These are phyloP conservation scores for Russula griseocarnosa DNA, from an alignment of 768 basidiomycete species.

Conservation along the genomic window DNA sequence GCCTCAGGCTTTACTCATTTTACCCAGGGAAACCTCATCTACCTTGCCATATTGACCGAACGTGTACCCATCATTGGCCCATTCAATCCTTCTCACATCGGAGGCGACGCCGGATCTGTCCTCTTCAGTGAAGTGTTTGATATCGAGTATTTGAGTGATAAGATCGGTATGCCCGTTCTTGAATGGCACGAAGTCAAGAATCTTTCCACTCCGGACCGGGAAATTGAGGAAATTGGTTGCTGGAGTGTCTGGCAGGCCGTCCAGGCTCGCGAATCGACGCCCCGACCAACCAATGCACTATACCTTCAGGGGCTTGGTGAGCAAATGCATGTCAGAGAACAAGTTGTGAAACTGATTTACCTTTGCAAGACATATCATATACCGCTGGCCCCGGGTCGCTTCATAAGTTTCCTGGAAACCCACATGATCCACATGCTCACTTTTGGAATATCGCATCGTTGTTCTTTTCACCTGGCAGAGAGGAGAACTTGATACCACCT, in stretches of 20 bases:
- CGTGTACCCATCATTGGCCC: conserved; percentile 42
- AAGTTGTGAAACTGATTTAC: not conserved
- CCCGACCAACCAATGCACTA: conserved; percentile 33
- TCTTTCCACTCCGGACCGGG: conserved; percentile 31
- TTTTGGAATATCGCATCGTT: conserved; percentile 37
- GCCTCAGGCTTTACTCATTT: not conserved
- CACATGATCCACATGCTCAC: conserved; percentile 35
- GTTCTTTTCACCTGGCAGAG: conserved; percentile 35
- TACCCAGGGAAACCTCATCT: conserved; percentile 39
- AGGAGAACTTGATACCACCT: conserved; percentile 30
- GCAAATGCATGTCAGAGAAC: not conserved
- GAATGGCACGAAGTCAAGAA: conserved; percentile 45
- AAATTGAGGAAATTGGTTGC: conserved; percentile 40
- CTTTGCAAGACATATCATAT: conserved; percentile 36
- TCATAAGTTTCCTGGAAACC: conserved; percentile 34
- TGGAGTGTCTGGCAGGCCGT: conserved; percentile 44
- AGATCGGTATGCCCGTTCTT: conserved; percentile 38
- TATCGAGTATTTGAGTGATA: conserved; percentile 36
- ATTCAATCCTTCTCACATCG: conserved; percentile 42
- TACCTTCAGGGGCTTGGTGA: conserved; percentile 34
- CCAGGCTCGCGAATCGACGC: conserved; percentile 31
- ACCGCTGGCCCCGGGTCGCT: conserved; percentile 36
- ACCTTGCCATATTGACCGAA: conserved; percentile 39
- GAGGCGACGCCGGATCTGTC: conserved; percentile 35
- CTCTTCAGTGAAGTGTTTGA: conserved; percentile 44